phyloP scores from a whole-genome alignment of 805 yeast genomes.

The Suhomyces xylopsoci region DNA sequence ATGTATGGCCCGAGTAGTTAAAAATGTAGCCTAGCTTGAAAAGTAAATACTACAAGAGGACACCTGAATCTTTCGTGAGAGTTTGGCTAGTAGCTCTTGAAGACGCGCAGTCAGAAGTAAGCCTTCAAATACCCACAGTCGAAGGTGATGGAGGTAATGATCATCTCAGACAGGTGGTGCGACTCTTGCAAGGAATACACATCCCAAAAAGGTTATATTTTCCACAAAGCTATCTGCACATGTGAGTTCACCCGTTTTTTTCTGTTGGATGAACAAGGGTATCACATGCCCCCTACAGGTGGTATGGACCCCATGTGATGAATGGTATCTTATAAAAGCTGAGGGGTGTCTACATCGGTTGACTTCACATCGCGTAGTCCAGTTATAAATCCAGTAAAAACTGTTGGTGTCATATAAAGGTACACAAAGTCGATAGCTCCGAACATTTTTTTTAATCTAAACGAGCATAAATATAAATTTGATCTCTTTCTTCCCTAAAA shows the following conservation, averaged over 20 bases:
- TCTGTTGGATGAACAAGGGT: background rate
- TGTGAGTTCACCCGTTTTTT: background rate
- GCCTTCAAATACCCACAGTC: background rate
- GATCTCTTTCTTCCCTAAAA: background rate
- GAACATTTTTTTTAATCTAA: conserved; percentile 1
- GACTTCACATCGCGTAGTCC: background rate
- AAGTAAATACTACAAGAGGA: background rate
- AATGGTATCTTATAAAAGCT: background rate
- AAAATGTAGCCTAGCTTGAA: background rate
- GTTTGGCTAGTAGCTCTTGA: background rate
- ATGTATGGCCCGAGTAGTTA: background rate
- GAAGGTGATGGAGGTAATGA: background rate
- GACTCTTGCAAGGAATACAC: background rate
- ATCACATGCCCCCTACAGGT: background rate
- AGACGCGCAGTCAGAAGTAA: background rate
- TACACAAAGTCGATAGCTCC: background rate
- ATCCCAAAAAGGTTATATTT: background rate
- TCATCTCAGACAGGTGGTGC: background rate
- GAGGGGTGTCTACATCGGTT: background rate
- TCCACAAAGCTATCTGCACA: background rate
- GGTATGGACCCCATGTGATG: background rate
- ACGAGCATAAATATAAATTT: background rate
- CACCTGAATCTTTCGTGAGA: background rate
- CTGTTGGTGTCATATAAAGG: background rate
- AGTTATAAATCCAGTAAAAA: background rate